Evolutionary conservation across 768 basidiomycete species (phyloP), one percentile per base, ranked within the genome.

Genomic region (Naematelia aurantialba): DNA sequence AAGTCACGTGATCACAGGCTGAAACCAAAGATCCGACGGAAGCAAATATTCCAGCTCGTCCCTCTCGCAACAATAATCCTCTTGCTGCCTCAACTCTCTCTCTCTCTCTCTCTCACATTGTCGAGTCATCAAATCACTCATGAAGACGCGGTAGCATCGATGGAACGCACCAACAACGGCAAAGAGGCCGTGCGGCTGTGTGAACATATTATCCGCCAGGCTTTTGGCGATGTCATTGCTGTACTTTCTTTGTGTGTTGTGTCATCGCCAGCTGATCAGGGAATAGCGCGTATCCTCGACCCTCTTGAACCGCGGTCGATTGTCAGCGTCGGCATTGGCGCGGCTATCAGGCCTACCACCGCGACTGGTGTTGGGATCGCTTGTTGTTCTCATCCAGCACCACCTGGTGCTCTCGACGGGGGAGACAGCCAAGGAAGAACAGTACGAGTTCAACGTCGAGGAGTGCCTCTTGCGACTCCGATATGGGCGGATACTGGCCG

Each of bases 301-400:
- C 19, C 80, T 94, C 19, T 81, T 94, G n/a, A 85, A 83, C 46
- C 83, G 88, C 29, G 91, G 91, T n/a, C 84, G 91, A 45, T 79
- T 94, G n/a, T 81, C 87, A 10, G 77, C 90, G 22, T 59, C 80
- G 8, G 85, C 88, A 65, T 73, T 94, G 51, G 80, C 85, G 30
- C 85, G 87, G 29, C 85, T 85, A 70, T 84, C 90, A 1, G 80
- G 79, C 26, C 76, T 90, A 25, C 87, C 85, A 67, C 82, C 85
- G 10, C 84, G 86, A 24, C 84, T 82, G 0, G 82, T 87, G 13
- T 85, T 87, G 54, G 85, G 85, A 25, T 82, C 85, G 19, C 79
- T 93, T 19, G 79, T 96, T 46, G 83, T 87, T 46, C 83, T 97
- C 54, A 82, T 93, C 17, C 93, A 97, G 73, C 93, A 97, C 73